A percentile compares a stretch with the other conserved stretches of the same genome.
Evolutionary conservation across 352 stramenopile species (phyloP).

Genomic region (Pythium graminicola): DNA sequence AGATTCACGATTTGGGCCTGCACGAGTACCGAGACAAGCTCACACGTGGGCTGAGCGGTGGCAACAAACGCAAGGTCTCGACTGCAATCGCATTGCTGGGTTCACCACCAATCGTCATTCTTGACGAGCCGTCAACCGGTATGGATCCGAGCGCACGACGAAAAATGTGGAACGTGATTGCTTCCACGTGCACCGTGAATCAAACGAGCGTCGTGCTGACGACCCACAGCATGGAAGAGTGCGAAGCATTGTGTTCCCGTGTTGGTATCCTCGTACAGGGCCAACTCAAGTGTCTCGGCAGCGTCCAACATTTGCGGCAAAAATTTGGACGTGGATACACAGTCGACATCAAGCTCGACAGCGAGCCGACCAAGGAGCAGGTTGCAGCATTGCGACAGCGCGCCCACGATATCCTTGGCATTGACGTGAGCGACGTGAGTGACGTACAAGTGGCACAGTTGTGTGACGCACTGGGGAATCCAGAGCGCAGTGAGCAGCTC

Average conservation of each 20-base stretch:
- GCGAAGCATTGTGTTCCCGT: conserved; percentile 91
- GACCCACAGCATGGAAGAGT: conserved; percentile 96
- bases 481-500: too few relatives aligned
- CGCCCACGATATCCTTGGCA: conserved; percentile 20
- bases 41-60: conserved; percentile 59
- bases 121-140: conserved; percentile 87
- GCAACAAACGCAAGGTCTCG: conserved; percentile 92
- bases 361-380: conserved; percentile 16
- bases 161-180: conserved; percentile 95
- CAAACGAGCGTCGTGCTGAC: conserved; percentile 88
- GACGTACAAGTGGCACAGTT: conserved; percentile 38
- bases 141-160: conserved; percentile 94
- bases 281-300: conserved; percentile 73
- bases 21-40: conserved; percentile 66
- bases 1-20: conserved; percentile 73
- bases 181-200: conserved; percentile 55
- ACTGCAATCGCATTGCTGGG: conserved; percentile 92
- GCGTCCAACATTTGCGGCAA: conserved; percentile 92
- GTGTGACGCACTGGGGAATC: conserved; percentile 44
- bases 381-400: conserved; percentile 30
- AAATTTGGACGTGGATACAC: conserved; percentile 94
- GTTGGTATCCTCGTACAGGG: conserved; percentile 92
- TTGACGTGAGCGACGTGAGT: conserved; percentile 23
- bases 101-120: conserved; percentile 85
- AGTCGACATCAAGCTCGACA: conserved; percentile 68